Conservation (phyloP, 129 eudicot species). For the Apium graveolens region DNA sequence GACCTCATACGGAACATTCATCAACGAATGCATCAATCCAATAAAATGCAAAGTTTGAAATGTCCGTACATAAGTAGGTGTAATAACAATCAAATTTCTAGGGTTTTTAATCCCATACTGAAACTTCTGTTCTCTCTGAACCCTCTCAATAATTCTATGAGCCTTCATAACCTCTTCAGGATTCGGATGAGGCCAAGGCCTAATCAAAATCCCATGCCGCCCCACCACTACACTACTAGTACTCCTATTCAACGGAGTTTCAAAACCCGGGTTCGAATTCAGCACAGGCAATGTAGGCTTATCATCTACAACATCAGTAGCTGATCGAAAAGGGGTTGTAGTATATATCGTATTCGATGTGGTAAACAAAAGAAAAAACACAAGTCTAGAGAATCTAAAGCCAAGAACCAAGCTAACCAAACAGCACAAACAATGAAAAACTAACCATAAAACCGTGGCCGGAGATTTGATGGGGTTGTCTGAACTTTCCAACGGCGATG, state of each 20-base stretch:
- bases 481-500: slow-evolving; percentile 37
- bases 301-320: slow-evolving; percentile 25
- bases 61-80: slow-evolving; percentile 90
- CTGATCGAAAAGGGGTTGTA: slow-evolving; percentile 26
- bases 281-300: slow-evolving; percentile 19
- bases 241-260: slow-evolving; percentile 9
- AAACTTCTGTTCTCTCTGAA: slow-evolving; percentile 79
- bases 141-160: slow-evolving; percentile 75
- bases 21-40: slow-evolving; percentile 85
- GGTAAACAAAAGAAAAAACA: slow-evolving; percentile 63
- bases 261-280: background rate
- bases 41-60: slow-evolving; percentile 83
- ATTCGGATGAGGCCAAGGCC: slow-evolving; percentile 99
- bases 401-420: slow-evolving; percentile 59
- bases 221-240: slow-evolving; percentile 70
- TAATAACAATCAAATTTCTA: slow-evolving; percentile 58
- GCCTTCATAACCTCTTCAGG: slow-evolving; percentile 83
- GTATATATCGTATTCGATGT: slow-evolving; percentile 33
- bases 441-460: slow-evolving; percentile 44
- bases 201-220: slow-evolving; percentile 79
- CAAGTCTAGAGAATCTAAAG: slow-evolving; percentile 68
- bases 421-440: slow-evolving; percentile 60
- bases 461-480: slow-evolving; percentile 40
- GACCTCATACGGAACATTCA: slow-evolving; percentile 75
- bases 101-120: slow-evolving; percentile 76